Evolutionary conservation across 768 basidiomycete genomes (phyloP).

Genomic region (Crepidotus variabilis): DNA sequence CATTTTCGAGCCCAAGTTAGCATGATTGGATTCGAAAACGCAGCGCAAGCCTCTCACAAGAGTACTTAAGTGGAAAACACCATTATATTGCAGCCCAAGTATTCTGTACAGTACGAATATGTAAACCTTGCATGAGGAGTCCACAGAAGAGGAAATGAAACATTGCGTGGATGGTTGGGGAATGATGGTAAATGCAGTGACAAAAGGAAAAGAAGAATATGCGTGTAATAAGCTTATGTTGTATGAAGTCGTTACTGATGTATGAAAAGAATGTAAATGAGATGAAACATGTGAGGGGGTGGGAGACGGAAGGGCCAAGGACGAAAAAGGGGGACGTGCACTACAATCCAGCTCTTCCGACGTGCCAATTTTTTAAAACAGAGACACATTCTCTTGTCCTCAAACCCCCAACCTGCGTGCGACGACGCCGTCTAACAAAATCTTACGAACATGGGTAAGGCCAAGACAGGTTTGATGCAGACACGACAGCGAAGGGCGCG

Average conservation of each 20-base stretch:
- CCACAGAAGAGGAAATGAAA: too few relatives aligned
- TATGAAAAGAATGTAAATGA: slow-evolving; percentile 19
- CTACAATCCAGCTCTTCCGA: slow-evolving; percentile 42
- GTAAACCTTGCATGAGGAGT: too few relatives aligned
- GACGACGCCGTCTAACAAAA: slow-evolving; percentile 7
- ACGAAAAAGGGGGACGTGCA: slow-evolving; percentile 32
- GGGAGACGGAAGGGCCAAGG: slow-evolving; percentile 21
- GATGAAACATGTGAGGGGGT: slow-evolving; percentile 21
- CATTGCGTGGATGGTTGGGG: slow-evolving; percentile 27
- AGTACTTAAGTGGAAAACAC: too few relatives aligned
- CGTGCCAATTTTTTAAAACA: slow-evolving; percentile 9
- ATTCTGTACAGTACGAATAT: too few relatives aligned
- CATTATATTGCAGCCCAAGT: too few relatives aligned
- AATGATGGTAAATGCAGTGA: slow-evolving; percentile 35
- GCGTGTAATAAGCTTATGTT: slow-evolving; percentile 10
- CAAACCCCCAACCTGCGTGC: slow-evolving; percentile 15
- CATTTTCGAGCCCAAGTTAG: too few relatives aligned
- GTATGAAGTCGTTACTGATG: neutral
- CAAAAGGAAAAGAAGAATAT: slow-evolving; percentile 20
- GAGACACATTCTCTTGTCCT: slow-evolving; percentile 16
- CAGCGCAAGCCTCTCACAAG: too few relatives aligned
- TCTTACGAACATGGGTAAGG: neutral
- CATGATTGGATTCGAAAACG: too few relatives aligned
- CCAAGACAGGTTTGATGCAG: slow-evolving; percentile 5
- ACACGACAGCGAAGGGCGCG: slow-evolving; percentile 7